Conservation (phyloP, 2,329 filamentous ascomycete species). For the Cyphellophora europaea region DNA sequence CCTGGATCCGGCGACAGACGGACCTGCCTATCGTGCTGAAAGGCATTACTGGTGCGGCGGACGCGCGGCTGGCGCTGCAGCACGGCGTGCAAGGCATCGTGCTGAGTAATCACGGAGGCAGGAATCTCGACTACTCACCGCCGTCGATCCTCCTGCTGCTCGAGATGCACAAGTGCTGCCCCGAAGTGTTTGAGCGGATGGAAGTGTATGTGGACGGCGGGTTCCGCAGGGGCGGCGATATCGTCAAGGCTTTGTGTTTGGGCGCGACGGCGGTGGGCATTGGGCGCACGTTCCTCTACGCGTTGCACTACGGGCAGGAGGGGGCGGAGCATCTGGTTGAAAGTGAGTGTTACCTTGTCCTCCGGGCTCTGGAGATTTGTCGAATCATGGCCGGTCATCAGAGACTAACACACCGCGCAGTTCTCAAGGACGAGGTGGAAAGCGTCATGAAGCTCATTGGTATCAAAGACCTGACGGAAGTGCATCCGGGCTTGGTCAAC, state of each 20-base stretch:
- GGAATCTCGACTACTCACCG: conserved; percentile 37
- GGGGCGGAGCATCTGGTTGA: conserved; percentile 40
- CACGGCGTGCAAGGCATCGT: conserved; percentile 46
- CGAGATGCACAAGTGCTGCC: conserved; percentile 48
- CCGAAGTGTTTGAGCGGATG: conserved; percentile 27
- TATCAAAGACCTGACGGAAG: conserved; percentile 49
- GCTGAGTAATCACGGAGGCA: conserved; percentile 50
- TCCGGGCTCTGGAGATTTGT: conserved; percentile 41
- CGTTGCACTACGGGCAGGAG: conserved; percentile 44
- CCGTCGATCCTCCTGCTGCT: conserved; percentile 50
- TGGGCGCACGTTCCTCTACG: conserved; percentile 44
- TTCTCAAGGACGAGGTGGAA: conserved; percentile 54
- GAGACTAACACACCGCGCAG: too few species aligned
- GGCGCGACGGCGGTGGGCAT: conserved; percentile 47
- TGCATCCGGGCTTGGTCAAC: conserved; percentile 54
- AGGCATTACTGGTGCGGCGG: conserved; percentile 47
- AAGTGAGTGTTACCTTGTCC: conserved; percentile 37
- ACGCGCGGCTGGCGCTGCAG: conserved; percentile 42
- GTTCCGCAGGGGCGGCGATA: conserved; percentile 43
- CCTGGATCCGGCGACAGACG: conserved; percentile 41
- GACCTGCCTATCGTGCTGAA: conserved; percentile 46
- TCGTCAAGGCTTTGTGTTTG: conserved; percentile 45
- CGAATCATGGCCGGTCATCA: too few species aligned
- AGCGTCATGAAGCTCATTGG: conserved; percentile 59
- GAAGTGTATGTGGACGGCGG: conserved; percentile 47